phyloP scores from a whole-genome alignment of 83 land plant species.

The Picea mariana region DNA sequence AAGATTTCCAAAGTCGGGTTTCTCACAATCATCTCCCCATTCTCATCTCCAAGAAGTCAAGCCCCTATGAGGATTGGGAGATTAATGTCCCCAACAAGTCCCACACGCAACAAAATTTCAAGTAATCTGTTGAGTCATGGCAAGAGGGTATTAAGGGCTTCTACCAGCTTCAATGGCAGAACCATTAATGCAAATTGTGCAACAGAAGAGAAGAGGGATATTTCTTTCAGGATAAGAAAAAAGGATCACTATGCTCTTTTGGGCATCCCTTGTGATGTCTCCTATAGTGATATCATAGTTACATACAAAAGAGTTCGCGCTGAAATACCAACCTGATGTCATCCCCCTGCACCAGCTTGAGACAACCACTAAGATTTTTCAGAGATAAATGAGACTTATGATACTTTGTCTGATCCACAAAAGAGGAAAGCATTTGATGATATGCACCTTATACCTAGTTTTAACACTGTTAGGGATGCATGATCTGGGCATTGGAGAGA shows the following conservation, averaged over 20 bases:
- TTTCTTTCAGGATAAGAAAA: neutral
- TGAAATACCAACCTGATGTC: conserved; percentile 6
- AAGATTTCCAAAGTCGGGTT: too few relatives aligned
- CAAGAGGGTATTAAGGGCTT: neutral
- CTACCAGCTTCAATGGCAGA: too few relatives aligned
- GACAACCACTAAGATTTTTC: neutral
- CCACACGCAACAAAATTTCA: neutral
- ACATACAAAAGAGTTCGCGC: conserved; percentile 5
- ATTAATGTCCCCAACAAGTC: neutral
- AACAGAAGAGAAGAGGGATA: neutral
- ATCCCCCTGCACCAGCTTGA: neutral
- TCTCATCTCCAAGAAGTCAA: neutral
- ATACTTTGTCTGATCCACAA: conserved; percentile 1
- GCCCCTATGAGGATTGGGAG: neutral
- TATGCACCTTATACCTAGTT: neutral
- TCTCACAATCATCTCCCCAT: too few relatives aligned
- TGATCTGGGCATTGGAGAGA: neutral
- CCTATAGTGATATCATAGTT: neutral
- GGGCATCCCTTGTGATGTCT: neutral
- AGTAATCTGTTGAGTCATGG: neutral
- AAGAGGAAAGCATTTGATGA: conserved; percentile 12
- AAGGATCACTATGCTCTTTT: neutral
- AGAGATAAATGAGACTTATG: conserved; percentile 23
- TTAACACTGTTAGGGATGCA: neutral
- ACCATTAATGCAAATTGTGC: neutral